Evolutionary conservation across 495 filamentous ascomycete genomes (phyloP), one percentile per base, ranked within the genome.

Genomic region (Aspergillus affinis): DNA sequence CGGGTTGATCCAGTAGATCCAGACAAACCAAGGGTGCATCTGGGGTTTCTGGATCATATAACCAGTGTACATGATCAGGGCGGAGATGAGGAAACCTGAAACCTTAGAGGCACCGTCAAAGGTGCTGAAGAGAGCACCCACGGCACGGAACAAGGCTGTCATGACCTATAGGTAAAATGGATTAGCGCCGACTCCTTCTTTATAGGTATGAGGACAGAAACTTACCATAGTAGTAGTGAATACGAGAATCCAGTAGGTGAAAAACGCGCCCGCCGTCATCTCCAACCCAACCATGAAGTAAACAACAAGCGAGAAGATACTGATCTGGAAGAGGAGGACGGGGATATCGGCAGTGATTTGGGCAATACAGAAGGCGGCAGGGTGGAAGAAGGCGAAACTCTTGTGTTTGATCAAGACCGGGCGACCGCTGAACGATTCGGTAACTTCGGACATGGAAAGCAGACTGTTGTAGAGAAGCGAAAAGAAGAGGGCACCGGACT

Each of bases 321-420:
- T 62, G 7, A 88, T 80, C 56, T 90, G 87, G 54, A 84, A 70
- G n/a, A 89, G 63, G 1, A 88, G 75, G 2, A 91, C 72, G 0
- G 89, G 89, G 17, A 90, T 72, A 63, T 93, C 90, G 10, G 86
- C 81, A 15, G 88, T 73, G 4, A 88, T 87, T 51, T 89, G 82
- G 3, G 88, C 89, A 50, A 93, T 78, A 26, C 84, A 86, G 48
- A 86, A 88, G 8, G 90, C 89, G 10, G 86, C 81, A 7, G 90
- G 90, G 9, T 88, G 83, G 72, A 90, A 91, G 66, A 90, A 88
- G 32, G 86, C 85, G 68, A 90, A 92, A 30, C 77, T 74, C 68
- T 89, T 88, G 68, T 93, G 90, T 61, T 92, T 91, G 54, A 88
- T 78, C 27, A 93, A 70, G 44, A 94, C 86, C 2, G 86, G 89